These are phyloP conservation scores for Leucogyrophana mollusca DNA, from an alignment of 768 basidiomycete genomes.

Conservation along the genomic window DNA sequence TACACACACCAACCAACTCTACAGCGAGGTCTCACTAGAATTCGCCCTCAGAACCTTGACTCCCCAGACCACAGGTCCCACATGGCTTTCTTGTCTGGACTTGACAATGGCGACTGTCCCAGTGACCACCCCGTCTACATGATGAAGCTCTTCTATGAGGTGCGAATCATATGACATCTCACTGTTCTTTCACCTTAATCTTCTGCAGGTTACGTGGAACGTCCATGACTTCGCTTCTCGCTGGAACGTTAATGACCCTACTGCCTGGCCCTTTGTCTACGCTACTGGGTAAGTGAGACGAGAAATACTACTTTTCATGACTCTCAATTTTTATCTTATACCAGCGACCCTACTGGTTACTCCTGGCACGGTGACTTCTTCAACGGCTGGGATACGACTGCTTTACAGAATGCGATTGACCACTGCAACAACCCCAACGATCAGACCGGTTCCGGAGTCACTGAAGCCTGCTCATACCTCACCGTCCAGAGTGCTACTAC, in stretches of 20 bases:
- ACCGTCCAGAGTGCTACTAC: constrained; percentile 27
- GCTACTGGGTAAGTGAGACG: constrained; percentile 37
- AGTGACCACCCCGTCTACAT: constrained; percentile 34
- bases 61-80: constrained; percentile 37
- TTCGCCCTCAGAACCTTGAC: constrained; percentile 33
- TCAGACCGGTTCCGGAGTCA: constrained; percentile 34
- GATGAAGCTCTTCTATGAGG: constrained; percentile 42
- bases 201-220: constrained; percentile 37
- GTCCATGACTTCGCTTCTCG: constrained; percentile 31
- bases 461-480: constrained; percentile 39
- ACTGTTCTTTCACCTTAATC: not conserved
- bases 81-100: constrained; percentile 22
- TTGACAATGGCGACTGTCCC: constrained; percentile 40
- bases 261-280: constrained; percentile 41
- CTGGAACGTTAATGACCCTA: constrained; percentile 31
- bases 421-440: constrained; percentile 40
- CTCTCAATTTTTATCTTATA: not conserved
- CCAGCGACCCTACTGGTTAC: constrained; percentile 52
- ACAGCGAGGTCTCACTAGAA: not conserved
- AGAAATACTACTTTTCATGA: not conserved
- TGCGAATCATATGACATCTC: constrained; percentile 2
- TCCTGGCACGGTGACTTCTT: constrained; percentile 48
- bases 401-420: constrained; percentile 47
- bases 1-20: constrained; percentile 14
- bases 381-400: constrained; percentile 49